Percentiles rank a stretch among this genome's conserved stretches.
These are phyloP conservation scores for Eremochloa ophiuroides DNA, from an alignment of 176 grass and related monocot species.

Conservation along the genomic window DNA sequence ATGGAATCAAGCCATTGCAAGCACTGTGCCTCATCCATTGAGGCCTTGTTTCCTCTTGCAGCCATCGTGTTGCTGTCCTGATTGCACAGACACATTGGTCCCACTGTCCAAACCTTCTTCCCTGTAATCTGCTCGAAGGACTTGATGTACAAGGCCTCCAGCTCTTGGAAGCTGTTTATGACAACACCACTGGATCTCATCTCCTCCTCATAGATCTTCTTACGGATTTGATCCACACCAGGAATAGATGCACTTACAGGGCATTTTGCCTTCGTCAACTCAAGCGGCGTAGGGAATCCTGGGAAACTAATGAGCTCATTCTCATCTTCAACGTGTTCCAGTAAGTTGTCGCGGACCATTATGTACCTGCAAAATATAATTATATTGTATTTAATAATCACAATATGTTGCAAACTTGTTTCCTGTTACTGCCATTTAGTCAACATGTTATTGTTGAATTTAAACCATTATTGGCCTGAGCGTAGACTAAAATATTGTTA, in stretches of 20 bases:
- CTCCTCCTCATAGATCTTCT: constrained; percentile 34
- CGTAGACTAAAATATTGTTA: neutral
- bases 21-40: constrained; percentile 51
- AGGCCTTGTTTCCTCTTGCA: constrained; percentile 41
- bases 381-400: neutral
- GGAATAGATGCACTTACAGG: neutral
- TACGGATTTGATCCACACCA: constrained; percentile 15
- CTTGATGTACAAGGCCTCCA: constrained; percentile 46
- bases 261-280: constrained; percentile 39
- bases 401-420: neutral
- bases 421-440: neutral
- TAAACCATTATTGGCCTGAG: neutral
- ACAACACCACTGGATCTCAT: constrained; percentile 33
- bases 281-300: constrained; percentile 41
- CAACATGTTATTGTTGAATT: neutral
- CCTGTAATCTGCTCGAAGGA: constrained; percentile 19
- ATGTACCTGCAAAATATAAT: constrained; percentile 32
- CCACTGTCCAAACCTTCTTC: constrained; percentile 57
- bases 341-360: constrained; percentile 17
- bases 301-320: constrained; percentile 37
- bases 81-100: constrained; percentile 58
- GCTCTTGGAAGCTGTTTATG: constrained; percentile 58
- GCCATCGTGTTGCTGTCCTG: constrained; percentile 2
- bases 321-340: constrained; percentile 32
- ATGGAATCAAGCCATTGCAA: constrained; percentile 52